Base-by-base conservation (phyloP, 192 early-diverging fungal genomes). In the Coemansia aciculifera region DNA sequence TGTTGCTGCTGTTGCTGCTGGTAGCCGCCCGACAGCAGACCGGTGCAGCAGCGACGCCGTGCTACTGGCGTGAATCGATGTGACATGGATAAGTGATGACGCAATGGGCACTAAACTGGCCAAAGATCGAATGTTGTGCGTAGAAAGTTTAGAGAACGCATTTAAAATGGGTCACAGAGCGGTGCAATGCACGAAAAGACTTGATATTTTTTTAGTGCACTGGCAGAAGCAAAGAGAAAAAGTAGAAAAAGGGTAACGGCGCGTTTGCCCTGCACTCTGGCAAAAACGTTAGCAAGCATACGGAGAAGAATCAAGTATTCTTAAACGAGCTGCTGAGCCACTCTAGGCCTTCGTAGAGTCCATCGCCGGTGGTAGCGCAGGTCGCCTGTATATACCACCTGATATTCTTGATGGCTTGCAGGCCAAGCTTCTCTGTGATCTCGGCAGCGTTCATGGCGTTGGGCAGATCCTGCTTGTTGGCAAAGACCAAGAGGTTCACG, bases 401-500 rank as follows among this genome's bases (percentile, higher is more conserved):
- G 79, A 93, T 89, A 76, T 88, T 86, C 70, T 59, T 88, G 86
- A 96, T 84, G 69, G 87, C 86, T 67, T 89, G 90, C 71, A 97
- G 89, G 39, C 94, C 91, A 46, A 98, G 90, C 86, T 94, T 92
- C 73, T 97, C 95, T 54, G 91, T 94, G 77, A 98, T 93, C 82
- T 97, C 94, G 62, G 90, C 87, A 67, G 92, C 91, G 74, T 87
- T 91, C 93, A 98, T 95, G 74, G 97, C 94, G 84, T 94, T 94
- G 69, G 94, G 94, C 68, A 97, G 83, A 89, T 99, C 97, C 81
- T 99, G 97, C 88, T 99, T 99, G 90, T 99, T 99, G 84, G 96
- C 95, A 85, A 98, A 95, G 27, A 99, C 93, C 48, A 99, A 79
- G 51, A 99, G 84, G 64, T 91, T 84, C 34, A 93, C 95, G 67